Conservation (phyloP, 225 moss, liverwort and hornwort species). For the Polytrichum formosum region DNA sequence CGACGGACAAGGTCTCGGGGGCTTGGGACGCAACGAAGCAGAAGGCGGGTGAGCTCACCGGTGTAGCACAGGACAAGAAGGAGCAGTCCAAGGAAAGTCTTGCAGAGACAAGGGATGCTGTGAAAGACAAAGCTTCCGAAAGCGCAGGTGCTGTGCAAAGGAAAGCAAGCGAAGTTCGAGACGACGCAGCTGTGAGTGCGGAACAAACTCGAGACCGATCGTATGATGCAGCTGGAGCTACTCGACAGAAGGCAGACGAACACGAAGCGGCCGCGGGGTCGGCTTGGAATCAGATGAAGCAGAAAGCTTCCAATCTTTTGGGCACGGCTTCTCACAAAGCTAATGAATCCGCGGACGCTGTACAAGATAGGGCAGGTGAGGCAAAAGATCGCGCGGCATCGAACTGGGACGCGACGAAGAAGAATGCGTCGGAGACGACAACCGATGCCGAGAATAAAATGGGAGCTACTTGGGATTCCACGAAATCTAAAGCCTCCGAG, state of each 20-base stretch:
- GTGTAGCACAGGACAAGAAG: slow-evolving; percentile 18
- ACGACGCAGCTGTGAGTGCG: slow-evolving; percentile 3
- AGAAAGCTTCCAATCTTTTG: slow-evolving; percentile 34
- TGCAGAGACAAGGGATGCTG: slow-evolving; percentile 13
- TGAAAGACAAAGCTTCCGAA: not conserved
- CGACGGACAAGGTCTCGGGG: slow-evolving; percentile 19
- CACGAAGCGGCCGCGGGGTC: slow-evolving; percentile 3
- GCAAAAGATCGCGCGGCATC: slow-evolving; percentile 15
- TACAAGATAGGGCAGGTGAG: slow-evolving; percentile 24
- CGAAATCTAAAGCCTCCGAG: slow-evolving; percentile 21
- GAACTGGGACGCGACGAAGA: slow-evolving; percentile 31
- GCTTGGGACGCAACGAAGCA: slow-evolving; percentile 43
- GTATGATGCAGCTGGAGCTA: slow-evolving; percentile 7
- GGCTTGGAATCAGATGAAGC: slow-evolving; percentile 54
- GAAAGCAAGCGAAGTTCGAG: slow-evolving; percentile 16
- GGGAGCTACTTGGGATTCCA: slow-evolving; percentile 29
- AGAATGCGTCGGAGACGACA: slow-evolving; percentile 10
- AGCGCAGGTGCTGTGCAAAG: slow-evolving; percentile 16
- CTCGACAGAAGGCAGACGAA: not conserved
- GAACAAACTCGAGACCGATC: slow-evolving; percentile 12
- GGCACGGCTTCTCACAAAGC: slow-evolving; percentile 28
- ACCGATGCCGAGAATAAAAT: slow-evolving; percentile 21
- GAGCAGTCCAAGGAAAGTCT: slow-evolving; percentile 16
- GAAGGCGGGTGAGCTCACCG: slow-evolving; percentile 22
- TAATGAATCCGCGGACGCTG: slow-evolving; percentile 17